Conservation (phyloP, 1,284 basidiomycete genomes). For the Ustilago curta region DNA sequence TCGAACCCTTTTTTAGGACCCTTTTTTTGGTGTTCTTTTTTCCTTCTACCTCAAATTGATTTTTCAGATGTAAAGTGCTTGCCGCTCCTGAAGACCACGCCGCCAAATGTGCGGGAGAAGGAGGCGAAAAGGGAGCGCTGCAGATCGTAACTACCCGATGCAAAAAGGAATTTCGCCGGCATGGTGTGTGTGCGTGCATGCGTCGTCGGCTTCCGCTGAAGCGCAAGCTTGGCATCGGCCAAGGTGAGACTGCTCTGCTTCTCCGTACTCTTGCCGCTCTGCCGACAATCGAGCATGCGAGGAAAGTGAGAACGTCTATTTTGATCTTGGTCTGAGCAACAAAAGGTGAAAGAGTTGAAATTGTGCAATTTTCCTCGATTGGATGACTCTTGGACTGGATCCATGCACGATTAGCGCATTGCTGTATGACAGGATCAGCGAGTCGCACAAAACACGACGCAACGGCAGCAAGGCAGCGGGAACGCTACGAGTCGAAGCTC, state of each 20-base stretch:
- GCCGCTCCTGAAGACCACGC: not conserved
- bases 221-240: conserved; percentile 2
- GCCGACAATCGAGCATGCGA: too few species aligned
- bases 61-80: too few species aligned
- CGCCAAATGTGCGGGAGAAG: not conserved
- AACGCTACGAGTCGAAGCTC: too few species aligned
- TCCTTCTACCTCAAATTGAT: too few species aligned
- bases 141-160: not conserved
- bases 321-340: not conserved
- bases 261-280: too few species aligned
- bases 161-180: conserved; percentile 9
- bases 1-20: too few species aligned
- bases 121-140: not conserved
- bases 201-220: not conserved
- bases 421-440: conserved; percentile 1
- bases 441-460: not conserved
- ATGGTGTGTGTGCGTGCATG: not conserved
- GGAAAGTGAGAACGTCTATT: too few species aligned
- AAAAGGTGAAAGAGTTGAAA: too few species aligned
- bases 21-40: too few species aligned
- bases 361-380: too few species aligned
- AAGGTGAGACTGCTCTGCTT: not conserved
- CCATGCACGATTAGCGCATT: conserved; percentile 1
- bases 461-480: not conserved
- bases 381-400: too few species aligned